Evolutionary conservation across 306 rosid genomes (phyloP).

Genomic region (Pterocarpus macrocarpus): DNA sequence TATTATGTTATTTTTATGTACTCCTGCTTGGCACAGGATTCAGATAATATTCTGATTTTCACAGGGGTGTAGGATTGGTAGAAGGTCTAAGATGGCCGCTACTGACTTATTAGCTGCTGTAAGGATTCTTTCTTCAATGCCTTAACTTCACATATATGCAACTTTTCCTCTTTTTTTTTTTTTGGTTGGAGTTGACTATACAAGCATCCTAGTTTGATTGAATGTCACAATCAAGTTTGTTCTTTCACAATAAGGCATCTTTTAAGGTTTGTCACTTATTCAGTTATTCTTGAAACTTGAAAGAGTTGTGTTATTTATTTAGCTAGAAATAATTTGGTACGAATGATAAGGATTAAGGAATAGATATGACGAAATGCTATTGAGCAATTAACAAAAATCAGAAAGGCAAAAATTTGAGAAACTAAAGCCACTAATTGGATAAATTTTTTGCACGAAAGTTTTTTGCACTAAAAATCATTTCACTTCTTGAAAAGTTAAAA

Average conservation of each 20-base stretch:
- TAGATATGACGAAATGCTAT: too few relatives aligned
- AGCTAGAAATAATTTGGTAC: too few relatives aligned
- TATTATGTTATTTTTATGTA: not conserved
- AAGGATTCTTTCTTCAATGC: conserved; percentile 37
- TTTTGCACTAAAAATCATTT: too few relatives aligned
- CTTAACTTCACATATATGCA: conserved; percentile 36
- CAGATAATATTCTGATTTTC: conserved; percentile 13
- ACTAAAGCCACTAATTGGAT: too few relatives aligned
- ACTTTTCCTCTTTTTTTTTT: not conserved
- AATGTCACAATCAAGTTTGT: conserved; percentile 30
- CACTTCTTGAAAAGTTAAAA: too few relatives aligned
- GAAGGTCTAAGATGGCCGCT: conserved; percentile 75
- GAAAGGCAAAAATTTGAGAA: too few relatives aligned
- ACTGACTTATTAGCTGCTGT: conserved; percentile 69
- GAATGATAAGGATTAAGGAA: too few relatives aligned
- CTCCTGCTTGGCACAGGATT: not conserved
- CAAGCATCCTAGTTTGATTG: conserved; percentile 45
- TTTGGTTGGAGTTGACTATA: conserved; percentile 33
- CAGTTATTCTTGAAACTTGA: conserved; percentile 32
- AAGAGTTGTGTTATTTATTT: not conserved
- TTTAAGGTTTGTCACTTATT: not conserved
- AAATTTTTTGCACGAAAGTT: too few relatives aligned
- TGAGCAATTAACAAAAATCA: too few relatives aligned
- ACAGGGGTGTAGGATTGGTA: conserved; percentile 75
- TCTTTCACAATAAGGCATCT: not conserved